Percentiles rank a stretch among this genome's conserved stretches.
phyloP scores from a whole-genome alignment of 1,284 basidiomycete species.

The Stygiomarasmius scandens region DNA sequence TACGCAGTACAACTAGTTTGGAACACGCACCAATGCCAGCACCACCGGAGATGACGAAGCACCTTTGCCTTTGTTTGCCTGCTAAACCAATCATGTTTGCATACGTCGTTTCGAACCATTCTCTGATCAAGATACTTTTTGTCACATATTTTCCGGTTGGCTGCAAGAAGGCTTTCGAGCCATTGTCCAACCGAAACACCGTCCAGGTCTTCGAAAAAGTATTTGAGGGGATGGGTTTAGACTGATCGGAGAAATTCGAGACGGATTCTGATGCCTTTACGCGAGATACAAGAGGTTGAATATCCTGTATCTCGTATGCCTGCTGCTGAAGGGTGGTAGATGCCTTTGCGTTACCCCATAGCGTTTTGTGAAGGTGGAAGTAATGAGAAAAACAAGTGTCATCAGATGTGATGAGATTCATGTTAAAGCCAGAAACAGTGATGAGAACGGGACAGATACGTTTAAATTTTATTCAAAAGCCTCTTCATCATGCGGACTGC shows the following conservation, averaged over 20 bases:
- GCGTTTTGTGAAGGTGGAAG: background rate
- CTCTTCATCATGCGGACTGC: too few species aligned
- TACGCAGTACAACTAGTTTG: background rate
- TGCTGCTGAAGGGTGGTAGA: background rate
- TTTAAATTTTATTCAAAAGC: background rate
- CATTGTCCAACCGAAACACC: background rate
- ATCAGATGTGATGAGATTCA: background rate
- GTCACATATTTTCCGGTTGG: background rate
- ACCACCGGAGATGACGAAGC: background rate
- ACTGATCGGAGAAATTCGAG: background rate
- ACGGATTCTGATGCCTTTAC: background rate
- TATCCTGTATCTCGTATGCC: background rate
- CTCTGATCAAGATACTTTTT: background rate
- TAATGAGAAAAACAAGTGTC: background rate
- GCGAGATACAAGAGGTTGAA: background rate
- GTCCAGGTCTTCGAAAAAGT: background rate
- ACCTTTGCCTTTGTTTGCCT: background rate
- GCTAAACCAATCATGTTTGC: background rate
- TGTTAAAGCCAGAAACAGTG: background rate
- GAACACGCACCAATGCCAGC: background rate
- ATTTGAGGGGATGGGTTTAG: background rate
- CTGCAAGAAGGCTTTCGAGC: background rate
- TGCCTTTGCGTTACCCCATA: background rate
- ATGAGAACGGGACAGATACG: background rate
- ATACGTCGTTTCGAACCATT: background rate